A percentile compares a stretch with the other conserved stretches of the same genome.
Evolutionary conservation across 2,329 filamentous ascomycete genomes (phyloP).

Genomic region (Verticillium dahliae): DNA sequence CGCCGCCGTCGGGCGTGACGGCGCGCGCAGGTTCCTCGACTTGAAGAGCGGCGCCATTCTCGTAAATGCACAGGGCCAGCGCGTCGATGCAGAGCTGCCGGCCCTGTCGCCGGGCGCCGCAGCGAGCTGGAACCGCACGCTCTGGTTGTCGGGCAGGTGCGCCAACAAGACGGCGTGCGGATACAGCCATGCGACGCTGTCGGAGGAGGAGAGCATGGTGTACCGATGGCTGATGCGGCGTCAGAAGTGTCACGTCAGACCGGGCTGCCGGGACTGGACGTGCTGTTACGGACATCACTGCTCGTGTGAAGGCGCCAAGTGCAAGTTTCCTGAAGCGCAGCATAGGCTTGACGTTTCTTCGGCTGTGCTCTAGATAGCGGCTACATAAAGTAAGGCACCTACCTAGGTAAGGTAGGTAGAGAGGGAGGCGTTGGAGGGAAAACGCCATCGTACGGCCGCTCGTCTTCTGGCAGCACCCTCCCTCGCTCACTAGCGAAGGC

Average conservation of each 20-base stretch:
- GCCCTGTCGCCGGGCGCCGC: not conserved
- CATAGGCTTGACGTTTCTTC: not conserved
- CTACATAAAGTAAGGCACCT: not conserved
- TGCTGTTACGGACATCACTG: not conserved
- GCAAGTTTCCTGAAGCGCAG: not conserved
- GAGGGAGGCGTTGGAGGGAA: not conserved
- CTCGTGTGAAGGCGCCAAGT: not conserved
- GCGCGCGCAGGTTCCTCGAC: not conserved
- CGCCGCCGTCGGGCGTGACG: not conserved
- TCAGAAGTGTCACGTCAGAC: not conserved
- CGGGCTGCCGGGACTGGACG: not conserved
- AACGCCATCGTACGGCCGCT: not conserved
- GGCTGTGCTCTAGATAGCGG: not conserved
- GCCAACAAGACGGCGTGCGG: not conserved
- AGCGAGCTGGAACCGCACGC: not conserved
- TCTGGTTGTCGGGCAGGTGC: not conserved
- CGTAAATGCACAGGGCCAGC: not conserved
- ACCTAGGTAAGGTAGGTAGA: too few species aligned
- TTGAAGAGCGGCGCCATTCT: not conserved
- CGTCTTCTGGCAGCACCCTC: not conserved
- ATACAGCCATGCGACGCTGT: not conserved
- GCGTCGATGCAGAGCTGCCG: not conserved
- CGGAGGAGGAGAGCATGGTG: not conserved
- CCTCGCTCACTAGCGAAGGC: not conserved
- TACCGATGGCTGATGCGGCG: not conserved